These are phyloP conservation scores for Trametes sanguinea DNA, from an alignment of 768 basidiomycete genomes.

Conservation along the genomic window DNA sequence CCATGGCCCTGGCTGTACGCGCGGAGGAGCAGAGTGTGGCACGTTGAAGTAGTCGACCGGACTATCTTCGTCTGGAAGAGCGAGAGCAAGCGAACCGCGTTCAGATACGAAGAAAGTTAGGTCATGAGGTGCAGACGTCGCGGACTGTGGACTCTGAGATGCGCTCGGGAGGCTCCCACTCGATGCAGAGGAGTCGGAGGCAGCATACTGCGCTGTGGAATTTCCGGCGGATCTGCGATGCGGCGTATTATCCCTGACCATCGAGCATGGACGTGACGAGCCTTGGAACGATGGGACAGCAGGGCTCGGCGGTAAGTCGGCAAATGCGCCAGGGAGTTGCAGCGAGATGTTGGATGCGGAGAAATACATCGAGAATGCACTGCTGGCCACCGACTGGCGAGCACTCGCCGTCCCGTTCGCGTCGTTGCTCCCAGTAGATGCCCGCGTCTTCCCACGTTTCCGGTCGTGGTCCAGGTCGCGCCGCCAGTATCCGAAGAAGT, in stretches of 20 bases:
- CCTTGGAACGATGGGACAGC: conserved; percentile 15
- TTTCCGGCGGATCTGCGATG: conserved; percentile 7
- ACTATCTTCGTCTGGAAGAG: conserved; percentile 9
- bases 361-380: conserved; percentile 61
- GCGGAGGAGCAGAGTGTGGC: conserved; percentile 16
- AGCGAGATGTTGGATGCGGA: conserved; percentile 42
- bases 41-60: conserved; percentile 8
- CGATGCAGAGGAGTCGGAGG: conserved; percentile 21
- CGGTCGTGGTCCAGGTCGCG: conserved; percentile 64
- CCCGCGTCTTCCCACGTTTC: conserved; percentile 34
- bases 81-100: conserved; percentile 25
- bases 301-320: conserved; percentile 24
- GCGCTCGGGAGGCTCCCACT: conserved; percentile 15
- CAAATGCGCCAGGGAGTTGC: conserved; percentile 27
- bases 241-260: background rate
- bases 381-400: conserved; percentile 50
- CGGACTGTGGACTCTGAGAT: conserved; percentile 9
- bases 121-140: conserved; percentile 16
- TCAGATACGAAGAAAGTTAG: conserved; percentile 29
- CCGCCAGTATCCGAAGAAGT: conserved; percentile 82
- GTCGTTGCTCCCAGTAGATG: conserved; percentile 22
- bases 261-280: conserved; percentile 10
- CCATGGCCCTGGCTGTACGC: conserved; percentile 12
- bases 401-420: conserved; percentile 33
- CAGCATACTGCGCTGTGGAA: conserved; percentile 8